Base-by-base conservation (phyloP, 495 filamentous ascomycete genomes). In the Xylaria castorea region DNA sequence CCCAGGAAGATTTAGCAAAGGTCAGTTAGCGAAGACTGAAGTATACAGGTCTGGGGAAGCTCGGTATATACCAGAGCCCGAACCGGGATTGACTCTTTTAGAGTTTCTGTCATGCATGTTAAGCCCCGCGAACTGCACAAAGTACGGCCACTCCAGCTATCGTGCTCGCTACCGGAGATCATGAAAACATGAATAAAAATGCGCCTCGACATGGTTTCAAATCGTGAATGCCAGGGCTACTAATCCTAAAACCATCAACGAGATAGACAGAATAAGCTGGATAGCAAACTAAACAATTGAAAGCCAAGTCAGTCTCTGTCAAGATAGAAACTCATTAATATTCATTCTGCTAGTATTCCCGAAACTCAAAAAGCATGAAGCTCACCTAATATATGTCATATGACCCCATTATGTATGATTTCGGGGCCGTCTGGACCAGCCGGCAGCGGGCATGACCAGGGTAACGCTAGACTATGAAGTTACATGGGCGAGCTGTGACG, bases 81-180 rank as follows among this genome's bases (percentile, higher is more conserved):
- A 14, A 30, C 16, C 27, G 27, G 69, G 62, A 22, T 71, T 36
- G 18, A 44, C 3, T 0, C 1, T 5, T 65, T 65, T 71, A 71
- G 61, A 65, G 69, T 71, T 71, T 71, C 38, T 22, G 1, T 32
- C 60, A 62, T 40, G 60, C 69, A 38, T 36, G 48, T 5, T 25
- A 53, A 30, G 50, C 48, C 68, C 69, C 58, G 46, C 68, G 20
- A 34, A 25, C n/a, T 46, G 32, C 34, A 57, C 44, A 34, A 64
- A 16, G 2, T 32, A 65, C 30, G 60, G 48, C 22, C n/a, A 71
- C 1, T 38, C 12, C 36, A 36, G n/a, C 16, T 40, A 70, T 70
- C 3, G 27, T 22, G 36, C 0, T 9, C 48, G 22, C 16, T 46
- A 36, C 22, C 11, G 14, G 38, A 44, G 14, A 70, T 38, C 6